A percentile compares a stretch with the other conserved stretches of the same genome.
Evolutionary conservation across 768 basidiomycete genomes (phyloP).

Genomic region (Hypsizygus marmoreus): DNA sequence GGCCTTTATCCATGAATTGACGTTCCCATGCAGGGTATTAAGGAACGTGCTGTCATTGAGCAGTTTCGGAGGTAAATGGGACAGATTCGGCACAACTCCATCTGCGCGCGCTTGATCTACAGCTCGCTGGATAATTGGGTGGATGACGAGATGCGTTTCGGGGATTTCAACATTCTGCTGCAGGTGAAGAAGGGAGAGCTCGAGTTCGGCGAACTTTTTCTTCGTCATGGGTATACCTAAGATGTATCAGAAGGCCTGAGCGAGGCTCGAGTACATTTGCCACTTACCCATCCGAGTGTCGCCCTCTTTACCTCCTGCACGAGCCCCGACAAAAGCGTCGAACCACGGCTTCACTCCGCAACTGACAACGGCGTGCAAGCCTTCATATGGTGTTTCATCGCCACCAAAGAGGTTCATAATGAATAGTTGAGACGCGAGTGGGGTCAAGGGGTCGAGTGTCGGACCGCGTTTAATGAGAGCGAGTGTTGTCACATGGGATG

Average conservation of each 20-base stretch:
- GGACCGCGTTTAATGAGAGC: constrained; percentile 93
- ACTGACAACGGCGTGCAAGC: constrained; percentile 92
- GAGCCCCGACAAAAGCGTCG: constrained; percentile 91
- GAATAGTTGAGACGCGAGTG: constrained; percentile 85
- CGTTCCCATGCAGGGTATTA: constrained; percentile 89
- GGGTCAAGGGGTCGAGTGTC: constrained; percentile 75
- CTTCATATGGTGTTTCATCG: constrained; percentile 92
- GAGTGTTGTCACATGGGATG: constrained; percentile 80
- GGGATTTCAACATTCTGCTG: constrained; percentile 99
- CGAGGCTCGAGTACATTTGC: background rate
- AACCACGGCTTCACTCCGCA: constrained; percentile 98
- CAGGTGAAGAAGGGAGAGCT: constrained; percentile 89
- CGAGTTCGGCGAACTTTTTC: constrained; percentile 98
- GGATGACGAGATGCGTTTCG: constrained; percentile 90
- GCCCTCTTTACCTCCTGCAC: constrained; percentile 70
- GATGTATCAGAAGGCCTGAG: constrained; percentile 5
- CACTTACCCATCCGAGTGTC: constrained; percentile 76
- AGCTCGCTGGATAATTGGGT: constrained; percentile 85
- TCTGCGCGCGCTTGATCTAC: constrained; percentile 70
- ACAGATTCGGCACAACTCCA: constrained; percentile 70
- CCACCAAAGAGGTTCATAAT: constrained; percentile 90
- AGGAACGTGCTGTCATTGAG: constrained; percentile 90
- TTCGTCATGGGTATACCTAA: constrained; percentile 94
- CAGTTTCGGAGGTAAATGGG: constrained; percentile 68
- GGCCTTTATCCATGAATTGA: constrained; percentile 97